Evolutionary conservation across 805 yeast genomes (phyloP).

Genomic region (Nakazawaea pomicola): DNA sequence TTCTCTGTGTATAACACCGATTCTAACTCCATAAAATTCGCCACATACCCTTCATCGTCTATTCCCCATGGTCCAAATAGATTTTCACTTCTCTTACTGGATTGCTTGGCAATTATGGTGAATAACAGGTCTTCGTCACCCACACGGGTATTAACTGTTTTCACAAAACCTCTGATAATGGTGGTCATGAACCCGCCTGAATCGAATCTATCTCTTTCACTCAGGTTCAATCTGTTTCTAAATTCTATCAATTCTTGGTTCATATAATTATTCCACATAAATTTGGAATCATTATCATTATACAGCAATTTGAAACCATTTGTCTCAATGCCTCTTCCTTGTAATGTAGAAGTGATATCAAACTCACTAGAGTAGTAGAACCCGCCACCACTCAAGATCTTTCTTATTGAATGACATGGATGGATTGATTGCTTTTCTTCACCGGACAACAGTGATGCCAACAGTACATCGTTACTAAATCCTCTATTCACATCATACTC

Average conservation of each 20-base stretch:
- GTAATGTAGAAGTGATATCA: conserved; percentile 40
- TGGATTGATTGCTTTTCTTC: conserved; percentile 18
- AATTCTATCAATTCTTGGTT: conserved; percentile 40
- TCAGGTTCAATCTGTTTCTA: conserved; percentile 34
- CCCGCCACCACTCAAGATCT: conserved; percentile 39
- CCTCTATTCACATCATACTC: conserved; percentile 37
- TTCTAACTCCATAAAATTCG: conserved; percentile 51
- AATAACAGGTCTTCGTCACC: conserved; percentile 33
- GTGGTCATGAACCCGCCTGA: conserved; percentile 40
- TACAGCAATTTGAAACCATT: conserved; percentile 24
- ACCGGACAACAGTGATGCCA: conserved; percentile 4
- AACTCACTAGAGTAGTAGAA: conserved; percentile 44
- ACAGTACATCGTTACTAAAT: conserved; percentile 15
- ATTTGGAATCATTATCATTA: conserved; percentile 37
- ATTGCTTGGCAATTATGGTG: conserved; percentile 48
- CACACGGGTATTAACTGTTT: conserved; percentile 31
- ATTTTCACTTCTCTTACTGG: conserved; percentile 37
- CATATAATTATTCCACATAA: conserved; percentile 49
- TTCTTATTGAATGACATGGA: conserved; percentile 41
- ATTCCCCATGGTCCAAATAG: conserved; percentile 54
- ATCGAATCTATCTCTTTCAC: conserved; percentile 39
- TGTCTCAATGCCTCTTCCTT: conserved; percentile 35
- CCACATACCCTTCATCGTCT: conserved; percentile 50
- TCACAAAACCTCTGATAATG: conserved; percentile 48
- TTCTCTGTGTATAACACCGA: conserved; percentile 37